phyloP scores from a whole-genome alignment of 1,284 basidiomycete genomes.

The Cystobasidiaceae sp. region DNA sequence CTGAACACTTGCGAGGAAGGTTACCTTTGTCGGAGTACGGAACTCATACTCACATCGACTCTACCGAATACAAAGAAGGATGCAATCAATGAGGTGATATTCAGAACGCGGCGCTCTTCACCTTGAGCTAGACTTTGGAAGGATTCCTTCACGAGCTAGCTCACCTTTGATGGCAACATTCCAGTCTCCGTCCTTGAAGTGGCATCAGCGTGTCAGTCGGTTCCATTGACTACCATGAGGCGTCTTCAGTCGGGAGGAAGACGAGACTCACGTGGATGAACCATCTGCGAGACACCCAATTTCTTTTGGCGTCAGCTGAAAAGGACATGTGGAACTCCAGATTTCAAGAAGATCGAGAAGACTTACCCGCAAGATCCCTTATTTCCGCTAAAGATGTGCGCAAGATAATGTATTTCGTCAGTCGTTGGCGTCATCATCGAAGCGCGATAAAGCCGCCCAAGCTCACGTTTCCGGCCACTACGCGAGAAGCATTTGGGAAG shows the following conservation, averaged over 20 bases:
- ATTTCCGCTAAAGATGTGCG: not conserved
- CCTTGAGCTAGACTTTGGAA: not conserved
- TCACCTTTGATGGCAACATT: slow-evolving; percentile 15
- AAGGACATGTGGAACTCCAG: not conserved
- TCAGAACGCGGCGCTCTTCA: not conserved
- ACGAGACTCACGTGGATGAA: not conserved
- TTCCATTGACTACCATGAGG: not conserved
- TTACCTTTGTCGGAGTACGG: not conserved
- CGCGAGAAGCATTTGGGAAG: too few species aligned
- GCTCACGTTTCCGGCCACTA: too few species aligned
- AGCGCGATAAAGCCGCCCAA: too few species aligned
- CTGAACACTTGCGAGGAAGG: not conserved
- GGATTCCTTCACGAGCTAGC: not conserved
- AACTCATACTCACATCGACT: not conserved
- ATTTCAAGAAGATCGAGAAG: not conserved
- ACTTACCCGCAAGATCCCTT: not conserved
- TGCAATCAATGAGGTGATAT: not conserved
- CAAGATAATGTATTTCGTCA: too few species aligned
- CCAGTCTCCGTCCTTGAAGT: slow-evolving; percentile 6
- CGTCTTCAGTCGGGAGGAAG: not conserved
- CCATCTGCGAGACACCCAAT: not conserved
- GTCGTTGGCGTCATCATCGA: too few species aligned
- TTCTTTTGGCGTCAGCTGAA: too few species aligned
- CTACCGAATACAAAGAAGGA: not conserved
- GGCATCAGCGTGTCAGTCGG: not conserved